Evolutionary conservation across 129 eudicot genomes (phyloP), one percentile per base, ranked within the genome.

Genomic region (Chrysanthemum lavandulifolium): DNA sequence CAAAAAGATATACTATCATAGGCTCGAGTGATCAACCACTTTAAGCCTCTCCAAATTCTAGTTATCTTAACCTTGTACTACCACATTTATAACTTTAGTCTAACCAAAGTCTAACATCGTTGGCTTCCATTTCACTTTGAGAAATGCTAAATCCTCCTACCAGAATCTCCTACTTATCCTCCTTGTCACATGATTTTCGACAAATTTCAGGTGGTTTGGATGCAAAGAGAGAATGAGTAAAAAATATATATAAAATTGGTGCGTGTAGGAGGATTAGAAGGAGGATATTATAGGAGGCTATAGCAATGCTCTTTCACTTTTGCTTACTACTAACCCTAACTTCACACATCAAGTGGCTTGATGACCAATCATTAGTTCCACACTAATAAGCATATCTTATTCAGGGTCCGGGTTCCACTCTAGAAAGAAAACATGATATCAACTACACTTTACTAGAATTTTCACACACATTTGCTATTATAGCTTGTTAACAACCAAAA

Each of bases 401-500:
- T 31, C 73, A 64, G 48, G 1, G 10, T 55, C 19, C 70, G 12
- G 49, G 55, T 25, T 79, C 18, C 21, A 69, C 36, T 19, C 51
- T 57, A 75, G 12, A 19, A 65, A 45, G 11, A 18, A 13, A 66
- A 53, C 31, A 65, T 10, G 16, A 82, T 59, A 25, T 61, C 56
- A 50, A 12, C 48, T 33, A 18, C 2, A 59, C 67, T 60, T 61
- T 45, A 54, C 51, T 50, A 40, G 61, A 70, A 33, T 60, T 71
- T 54, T 21, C 19, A 52, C 40, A 55, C 71, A 63, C 77, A 58
- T 55, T 61, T 68, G n/a, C 62, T 36, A 69, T 18, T 18, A 15
- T 50, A 13, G 36, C 19, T 25, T 62, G 40, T n/a, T 71, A 36
- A 69, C 19, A 50, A 61, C 71, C 33, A 69, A 77, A 68, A 52